Base-by-base conservation (phyloP, 148 eudicot genomes). In the Rhododendron kiyosumense region DNA sequence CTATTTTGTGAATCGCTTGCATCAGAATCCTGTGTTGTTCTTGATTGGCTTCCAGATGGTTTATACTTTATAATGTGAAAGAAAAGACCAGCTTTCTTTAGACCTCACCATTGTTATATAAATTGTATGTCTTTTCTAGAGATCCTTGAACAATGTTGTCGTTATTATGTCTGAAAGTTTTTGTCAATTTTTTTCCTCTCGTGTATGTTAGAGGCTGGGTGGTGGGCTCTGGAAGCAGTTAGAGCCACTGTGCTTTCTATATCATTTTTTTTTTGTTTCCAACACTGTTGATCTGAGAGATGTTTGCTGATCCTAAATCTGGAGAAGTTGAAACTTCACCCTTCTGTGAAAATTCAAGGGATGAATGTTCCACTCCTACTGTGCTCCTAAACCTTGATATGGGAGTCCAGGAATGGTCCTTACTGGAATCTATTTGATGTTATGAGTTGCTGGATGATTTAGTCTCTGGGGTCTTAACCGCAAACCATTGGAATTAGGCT, bases 21-120 rank as follows among this genome's bases (percentile, higher is more conserved):
- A 49, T 85, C 80, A 20, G 49, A 84, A 65, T 28, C 17, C 49
- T 69, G 34, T 63, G 46, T 63, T 83, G 43, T 78, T 84, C 63
- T 10, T 71, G 49, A 30, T 79, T 65, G 22, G 69, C 13, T 36
- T 22, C 41, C 24, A 18, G 45, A 54, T 3, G n/a, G 2, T 51
- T 18, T 46, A 46, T 54, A 32, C 26, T 69, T 67, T 14, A 9
- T 10, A n/a, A n/a, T 8, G 13, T 9, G 24, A 17, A 38, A 51
- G 22, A 48, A 75, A 0, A 15, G 13, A 38, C 18, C 49, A 48
- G 49, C 13, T 26, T 48, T 13, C 69, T 20, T 54, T 54, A 2
- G 67, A 14, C 46, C 41, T 20, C 45, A 30, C 4, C 26, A 32
- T 54, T 81, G 32, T 54, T 52, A 4, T 1, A 14, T 17, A 52